A percentile compares a stretch with the other conserved stretches of the same genome.
These are phyloP conservation scores for Diaporthe eres DNA, from an alignment of 2,329 filamentous ascomycete species.

Conservation along the genomic window DNA sequence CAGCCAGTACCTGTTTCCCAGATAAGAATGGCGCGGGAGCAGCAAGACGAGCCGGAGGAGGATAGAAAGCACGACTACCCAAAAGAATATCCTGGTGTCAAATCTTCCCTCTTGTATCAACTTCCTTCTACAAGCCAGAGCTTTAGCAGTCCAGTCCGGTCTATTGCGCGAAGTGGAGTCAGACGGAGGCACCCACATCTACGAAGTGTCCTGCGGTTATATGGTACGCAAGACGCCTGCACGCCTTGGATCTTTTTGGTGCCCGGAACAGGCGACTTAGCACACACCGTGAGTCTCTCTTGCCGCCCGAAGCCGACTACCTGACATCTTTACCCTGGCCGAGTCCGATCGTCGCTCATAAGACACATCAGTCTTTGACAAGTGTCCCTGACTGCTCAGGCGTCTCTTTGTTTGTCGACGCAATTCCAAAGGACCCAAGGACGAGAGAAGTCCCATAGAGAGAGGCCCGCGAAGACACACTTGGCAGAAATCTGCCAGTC, in stretches of 20 bases:
- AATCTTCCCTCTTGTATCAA: slow-evolving; percentile 28
- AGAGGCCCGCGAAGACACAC: slow-evolving; percentile 44
- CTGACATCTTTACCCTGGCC: slow-evolving; percentile 25
- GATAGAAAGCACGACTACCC: slow-evolving; percentile 41
- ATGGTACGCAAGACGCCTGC: slow-evolving; percentile 30
- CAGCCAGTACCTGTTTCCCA: slow-evolving; percentile 41
- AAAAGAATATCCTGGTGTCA: slow-evolving; percentile 38
- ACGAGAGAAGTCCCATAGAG: slow-evolving; percentile 35
- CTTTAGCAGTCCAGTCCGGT: slow-evolving; percentile 23
- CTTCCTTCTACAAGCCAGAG: slow-evolving; percentile 35
- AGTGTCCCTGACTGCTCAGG: slow-evolving; percentile 6
- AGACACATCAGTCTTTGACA: slow-evolving; percentile 2
- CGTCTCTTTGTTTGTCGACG: slow-evolving; percentile 11
- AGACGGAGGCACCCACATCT: slow-evolving; percentile 29
- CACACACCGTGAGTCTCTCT: slow-evolving; percentile 32
- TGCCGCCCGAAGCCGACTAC: slow-evolving; percentile 25
- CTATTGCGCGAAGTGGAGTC: slow-evolving; percentile 37
- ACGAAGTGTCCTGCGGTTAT: slow-evolving; percentile 16
- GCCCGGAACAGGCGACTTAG: slow-evolving; percentile 12
- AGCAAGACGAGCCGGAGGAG: slow-evolving; percentile 41
- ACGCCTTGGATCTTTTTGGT: slow-evolving; percentile 18
- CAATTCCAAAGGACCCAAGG: slow-evolving; percentile 32
- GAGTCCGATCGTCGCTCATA: slow-evolving; percentile 11
- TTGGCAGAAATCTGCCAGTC: slow-evolving; percentile 51
- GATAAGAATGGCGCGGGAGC: slow-evolving; percentile 44